Evolutionary conservation across 2,329 filamentous ascomycete genomes (phyloP).

Genomic region (Fusarium goolgardi): DNA sequence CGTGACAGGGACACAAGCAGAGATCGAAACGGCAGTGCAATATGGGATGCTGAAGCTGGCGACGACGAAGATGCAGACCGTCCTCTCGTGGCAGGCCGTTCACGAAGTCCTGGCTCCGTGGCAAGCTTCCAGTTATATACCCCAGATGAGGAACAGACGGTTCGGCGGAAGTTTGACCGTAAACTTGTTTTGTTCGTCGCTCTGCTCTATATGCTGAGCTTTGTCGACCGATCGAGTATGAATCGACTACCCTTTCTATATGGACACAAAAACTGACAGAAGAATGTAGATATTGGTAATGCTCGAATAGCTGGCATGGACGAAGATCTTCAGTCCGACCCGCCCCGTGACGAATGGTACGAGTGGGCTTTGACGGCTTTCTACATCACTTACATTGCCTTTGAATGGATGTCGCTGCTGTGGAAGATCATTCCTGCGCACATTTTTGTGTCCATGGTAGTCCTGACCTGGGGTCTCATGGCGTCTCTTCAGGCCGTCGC

Average conservation of each 20-base stretch:
- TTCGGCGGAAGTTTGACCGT: constrained; percentile 81
- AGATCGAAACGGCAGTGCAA: constrained; percentile 21
- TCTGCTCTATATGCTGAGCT: constrained; percentile 84
- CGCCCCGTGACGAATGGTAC: constrained; percentile 62
- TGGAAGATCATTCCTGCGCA: constrained; percentile 71
- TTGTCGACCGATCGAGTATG: constrained; percentile 86
- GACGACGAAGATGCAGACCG: constrained; percentile 31
- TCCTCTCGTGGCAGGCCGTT: constrained; percentile 40
- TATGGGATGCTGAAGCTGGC: constrained; percentile 40
- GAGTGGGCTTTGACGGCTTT: constrained; percentile 71
- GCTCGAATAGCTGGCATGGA: constrained; percentile 74
- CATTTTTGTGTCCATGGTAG: constrained; percentile 69
- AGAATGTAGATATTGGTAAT: constrained; percentile 68
- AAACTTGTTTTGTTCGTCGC: constrained; percentile 84
- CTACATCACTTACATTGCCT: constrained; percentile 71
- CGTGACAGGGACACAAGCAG: constrained; percentile 33
- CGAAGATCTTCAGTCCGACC: constrained; percentile 65
- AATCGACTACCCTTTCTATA: constrained; percentile 17
- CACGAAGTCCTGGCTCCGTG: constrained; percentile 48
- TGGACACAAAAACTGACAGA: background rate
- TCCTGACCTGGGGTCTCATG: constrained; percentile 81
- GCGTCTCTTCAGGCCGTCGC: constrained; percentile 78
- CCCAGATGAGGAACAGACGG: constrained; percentile 75
- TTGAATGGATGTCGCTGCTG: constrained; percentile 73
- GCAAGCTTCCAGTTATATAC: constrained; percentile 60